Percentiles rank a stretch among this genome's conserved stretches.
These are phyloP conservation scores for Pythium dissimile DNA, from an alignment of 352 stramenopile genomes.

Conservation along the genomic window DNA sequence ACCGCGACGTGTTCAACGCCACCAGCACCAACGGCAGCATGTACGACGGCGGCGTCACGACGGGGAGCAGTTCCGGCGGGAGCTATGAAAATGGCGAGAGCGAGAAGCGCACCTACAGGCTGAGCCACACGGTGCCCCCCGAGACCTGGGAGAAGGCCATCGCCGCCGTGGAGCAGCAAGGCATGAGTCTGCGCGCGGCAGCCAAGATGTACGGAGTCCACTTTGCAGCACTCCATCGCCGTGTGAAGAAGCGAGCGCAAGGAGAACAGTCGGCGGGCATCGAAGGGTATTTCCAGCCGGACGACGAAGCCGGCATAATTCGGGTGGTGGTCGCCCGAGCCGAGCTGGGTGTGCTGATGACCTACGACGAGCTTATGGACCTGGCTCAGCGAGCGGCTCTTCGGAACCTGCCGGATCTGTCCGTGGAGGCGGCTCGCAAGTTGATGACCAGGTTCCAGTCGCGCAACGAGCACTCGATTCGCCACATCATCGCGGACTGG, in stretches of 20 bases:
- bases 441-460: constrained; percentile 55
- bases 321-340: constrained; percentile 65
- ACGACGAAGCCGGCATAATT: constrained; percentile 66
- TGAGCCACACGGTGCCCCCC: constrained; percentile 53
- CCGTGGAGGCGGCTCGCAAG: constrained; percentile 39
- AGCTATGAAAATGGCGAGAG: constrained; percentile 18
- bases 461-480: constrained; percentile 56
- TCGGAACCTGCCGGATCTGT: constrained; percentile 56
- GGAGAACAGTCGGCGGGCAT: constrained; percentile 36
- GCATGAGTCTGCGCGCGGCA: constrained; percentile 64
- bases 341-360: constrained; percentile 69
- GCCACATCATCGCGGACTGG: constrained; percentile 64
- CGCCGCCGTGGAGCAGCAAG: constrained; percentile 59
- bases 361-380: constrained; percentile 63
- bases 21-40: not conserved
- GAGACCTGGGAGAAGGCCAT: constrained; percentile 69
- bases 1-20: constrained; percentile 16
- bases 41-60: constrained; percentile 10
- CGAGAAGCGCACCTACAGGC: constrained; percentile 30
- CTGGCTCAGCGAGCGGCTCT: constrained; percentile 52
- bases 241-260: constrained; percentile 63
- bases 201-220: constrained; percentile 60
- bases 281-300: constrained; percentile 60
- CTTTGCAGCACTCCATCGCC: constrained; percentile 63
- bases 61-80: constrained; percentile 15